Percentiles rank a stretch among this genome's conserved stretches.
Evolutionary conservation across 805 yeast species (phyloP).

Genomic region (Gaillardinia entomophila): DNA sequence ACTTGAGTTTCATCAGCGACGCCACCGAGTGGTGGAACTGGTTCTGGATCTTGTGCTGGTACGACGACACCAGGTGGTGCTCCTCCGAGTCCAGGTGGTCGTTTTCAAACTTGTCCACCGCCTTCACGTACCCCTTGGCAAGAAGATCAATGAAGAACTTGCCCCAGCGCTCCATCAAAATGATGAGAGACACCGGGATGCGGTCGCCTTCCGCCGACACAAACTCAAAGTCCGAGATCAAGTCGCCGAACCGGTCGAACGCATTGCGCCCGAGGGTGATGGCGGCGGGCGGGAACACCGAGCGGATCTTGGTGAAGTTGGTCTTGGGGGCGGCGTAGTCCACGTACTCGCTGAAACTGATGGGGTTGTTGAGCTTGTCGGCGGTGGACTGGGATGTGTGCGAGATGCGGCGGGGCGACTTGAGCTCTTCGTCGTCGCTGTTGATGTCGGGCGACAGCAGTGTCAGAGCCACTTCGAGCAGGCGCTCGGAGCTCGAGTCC

Average conservation of each 20-base stretch:
- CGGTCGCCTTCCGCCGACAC: slow-evolving; percentile 65
- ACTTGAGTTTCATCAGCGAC: neutral
- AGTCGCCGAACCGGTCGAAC: slow-evolving; percentile 57
- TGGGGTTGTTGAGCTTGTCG: slow-evolving; percentile 12
- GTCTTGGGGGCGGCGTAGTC: slow-evolving; percentile 70
- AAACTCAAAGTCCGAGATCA: slow-evolving; percentile 67
- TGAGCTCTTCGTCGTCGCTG: slow-evolving; percentile 8
- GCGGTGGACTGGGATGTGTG: slow-evolving; percentile 15
- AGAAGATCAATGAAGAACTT: slow-evolving; percentile 56
- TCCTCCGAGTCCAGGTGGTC: slow-evolving; percentile 9
- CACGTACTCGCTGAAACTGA: slow-evolving; percentile 63
- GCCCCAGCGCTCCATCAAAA: slow-evolving; percentile 76
- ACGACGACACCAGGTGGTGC: neutral
- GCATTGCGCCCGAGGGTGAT: slow-evolving; percentile 74
- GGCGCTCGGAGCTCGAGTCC: neutral
- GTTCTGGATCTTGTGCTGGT: slow-evolving; percentile 5
- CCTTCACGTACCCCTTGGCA: slow-evolving; percentile 59
- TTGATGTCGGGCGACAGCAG: slow-evolving; percentile 2
- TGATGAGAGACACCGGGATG: slow-evolving; percentile 54
- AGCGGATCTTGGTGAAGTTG: slow-evolving; percentile 57
- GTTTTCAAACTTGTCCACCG: slow-evolving; percentile 37
- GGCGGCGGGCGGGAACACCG: slow-evolving; percentile 73
- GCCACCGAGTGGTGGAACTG: slow-evolving; percentile 2
- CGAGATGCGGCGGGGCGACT: slow-evolving; percentile 15
- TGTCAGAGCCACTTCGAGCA: slow-evolving; percentile 3